These are phyloP conservation scores for Pistacia atlantica DNA, from an alignment of 345 rosid species.

Conservation along the genomic window DNA sequence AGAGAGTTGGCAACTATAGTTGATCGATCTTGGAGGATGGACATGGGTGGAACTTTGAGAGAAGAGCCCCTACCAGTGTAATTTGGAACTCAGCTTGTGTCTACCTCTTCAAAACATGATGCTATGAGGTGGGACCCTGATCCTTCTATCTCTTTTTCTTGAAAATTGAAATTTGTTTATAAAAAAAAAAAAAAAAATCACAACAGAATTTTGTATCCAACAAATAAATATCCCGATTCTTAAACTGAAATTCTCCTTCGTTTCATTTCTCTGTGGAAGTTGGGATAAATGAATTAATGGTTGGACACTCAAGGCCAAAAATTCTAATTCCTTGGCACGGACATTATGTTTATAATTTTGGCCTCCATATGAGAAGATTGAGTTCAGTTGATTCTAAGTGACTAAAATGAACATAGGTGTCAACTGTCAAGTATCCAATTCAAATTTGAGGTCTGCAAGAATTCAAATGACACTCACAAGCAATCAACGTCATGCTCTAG, in stretches of 20 bases:
- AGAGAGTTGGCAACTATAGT: conserved; percentile 78
- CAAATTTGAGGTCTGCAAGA: conserved; percentile 2
- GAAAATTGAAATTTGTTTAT: conserved; percentile 13
- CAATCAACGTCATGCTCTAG: conserved; percentile 3
- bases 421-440: not conserved
- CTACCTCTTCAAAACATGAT: conserved; percentile 12
- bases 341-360: conserved; percentile 1
- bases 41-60: conserved; percentile 73
- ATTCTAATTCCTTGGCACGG: conserved; percentile 1
- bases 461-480: conserved; percentile 13
- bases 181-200: not conserved
- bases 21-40: conserved; percentile 93
- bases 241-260: not conserved
- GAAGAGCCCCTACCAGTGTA: conserved; percentile 57
- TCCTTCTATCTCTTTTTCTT: conserved; percentile 16
- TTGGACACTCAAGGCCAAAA: not conserved
- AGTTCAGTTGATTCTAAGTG: not conserved
- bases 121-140: conserved; percentile 34
- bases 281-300: not conserved
- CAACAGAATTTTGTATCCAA: not conserved
- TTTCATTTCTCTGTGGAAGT: not conserved
- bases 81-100: conserved; percentile 19
- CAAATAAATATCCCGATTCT: not conserved
- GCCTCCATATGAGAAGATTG: not conserved
- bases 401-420: not conserved